Conservation (phyloP, 1,139 yeast species). For the Kodamaea suecica region DNA sequence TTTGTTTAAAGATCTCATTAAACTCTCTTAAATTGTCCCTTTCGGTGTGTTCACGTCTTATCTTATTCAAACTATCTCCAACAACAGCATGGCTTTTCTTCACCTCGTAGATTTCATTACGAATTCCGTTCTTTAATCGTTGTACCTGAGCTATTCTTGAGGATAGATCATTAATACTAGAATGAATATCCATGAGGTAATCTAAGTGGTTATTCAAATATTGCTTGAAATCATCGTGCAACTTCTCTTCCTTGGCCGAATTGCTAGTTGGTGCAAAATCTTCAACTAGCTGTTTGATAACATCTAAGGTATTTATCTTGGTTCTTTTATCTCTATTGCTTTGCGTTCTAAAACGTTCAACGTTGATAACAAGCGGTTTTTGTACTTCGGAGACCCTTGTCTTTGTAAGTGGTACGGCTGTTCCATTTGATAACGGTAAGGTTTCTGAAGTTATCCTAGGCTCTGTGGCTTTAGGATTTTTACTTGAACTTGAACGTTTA, state of each 20-base stretch:
- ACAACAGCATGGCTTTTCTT: conserved; percentile 37
- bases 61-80: conserved; percentile 37
- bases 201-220: conserved; percentile 30
- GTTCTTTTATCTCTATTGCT: conserved; percentile 25
- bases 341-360: conserved; percentile 26
- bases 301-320: conserved; percentile 36
- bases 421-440: no score
- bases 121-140: conserved; percentile 35
- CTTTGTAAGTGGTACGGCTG: conserved; percentile 23
- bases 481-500: no score
- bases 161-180: conserved; percentile 40
- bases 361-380: conserved; percentile 28
- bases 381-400: conserved; percentile 20
- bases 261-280: conserved; percentile 24
- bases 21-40: conserved; percentile 23
- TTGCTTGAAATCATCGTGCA: conserved; percentile 32
- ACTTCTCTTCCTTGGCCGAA: conserved; percentile 11
- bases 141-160: conserved; percentile 37
- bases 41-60: conserved; percentile 31
- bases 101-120: conserved; percentile 39
- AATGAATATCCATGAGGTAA: conserved; percentile 35
- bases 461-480: no score
- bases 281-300: conserved; percentile 31
- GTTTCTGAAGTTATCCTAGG: no score
- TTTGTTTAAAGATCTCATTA: conserved; percentile 14